Base-by-base conservation (phyloP, 306 rosid species). In the Begonia loranthoides region DNA sequence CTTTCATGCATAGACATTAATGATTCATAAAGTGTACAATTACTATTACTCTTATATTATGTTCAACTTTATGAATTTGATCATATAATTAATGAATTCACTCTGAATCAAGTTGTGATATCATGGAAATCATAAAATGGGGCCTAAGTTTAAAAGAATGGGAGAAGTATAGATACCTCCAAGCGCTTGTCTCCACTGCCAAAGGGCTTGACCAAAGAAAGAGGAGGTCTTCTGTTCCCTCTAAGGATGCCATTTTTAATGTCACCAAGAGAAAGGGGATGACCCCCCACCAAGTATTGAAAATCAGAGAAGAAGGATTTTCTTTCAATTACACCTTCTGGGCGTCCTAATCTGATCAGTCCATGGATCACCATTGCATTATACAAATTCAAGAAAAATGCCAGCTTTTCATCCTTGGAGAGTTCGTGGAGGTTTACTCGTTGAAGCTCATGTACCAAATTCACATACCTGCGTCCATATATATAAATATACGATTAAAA, bases 331-430 rank as follows among this genome's bases (percentile, higher is more conserved):
- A 80, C 59, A 52, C 87, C 79, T 64, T 83, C 84, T 12, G 92
- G 88, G 45, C 71, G 61, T 46, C 99, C 99, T 49, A 76, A 49
- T 33, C 73, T 74, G 34, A 76, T 80, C 21, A 82, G 56, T 5
- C 88, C 94, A 73, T 92, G 99, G 60, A 92, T 86, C 36, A 80
- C 88, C 96, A 86, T 92, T 33, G 93, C 99, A 71, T 92, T 92
- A 68, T 84, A 83, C 69, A 92, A 63, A 82, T 92, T 86, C 64
- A 92, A 48, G 78, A 86, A 92, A 75, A 86, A 76, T 11, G 99
- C 82, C 50, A 86, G 79, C 71, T 60, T 83, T 72, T 80, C 93
- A 62, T 80, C 68, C 41, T 64, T 70, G 6, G 87, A 68, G 59
- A 92, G 82, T 34, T 75, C 80, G 13, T 34, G n/a, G 4, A 86